Conservation (phyloP, 331 rosid genomes). For the Dryas integrifolia region DNA sequence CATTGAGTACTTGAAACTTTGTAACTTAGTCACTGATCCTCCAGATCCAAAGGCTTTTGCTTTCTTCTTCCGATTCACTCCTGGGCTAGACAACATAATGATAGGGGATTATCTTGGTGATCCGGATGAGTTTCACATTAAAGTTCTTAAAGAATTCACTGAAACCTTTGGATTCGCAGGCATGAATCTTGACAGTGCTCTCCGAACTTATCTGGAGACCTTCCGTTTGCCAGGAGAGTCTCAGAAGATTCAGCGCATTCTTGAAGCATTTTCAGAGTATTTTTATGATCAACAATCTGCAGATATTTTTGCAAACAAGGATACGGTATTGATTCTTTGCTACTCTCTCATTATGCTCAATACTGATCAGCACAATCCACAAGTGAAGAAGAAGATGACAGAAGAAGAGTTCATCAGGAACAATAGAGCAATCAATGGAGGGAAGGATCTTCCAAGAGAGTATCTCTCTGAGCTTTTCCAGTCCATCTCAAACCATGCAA, state of each 20-base stretch:
- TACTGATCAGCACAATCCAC: conserved; percentile 94
- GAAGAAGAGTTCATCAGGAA: conserved; percentile 87
- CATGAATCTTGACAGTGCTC: conserved; percentile 77
- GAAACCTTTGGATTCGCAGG: conserved; percentile 62
- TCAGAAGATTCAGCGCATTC: conserved; percentile 81
- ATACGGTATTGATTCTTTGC: conserved; percentile 74
- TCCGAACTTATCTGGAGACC: conserved; percentile 72
- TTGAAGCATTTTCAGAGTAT: conserved; percentile 71
- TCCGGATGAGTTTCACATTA: conserved; percentile 67
- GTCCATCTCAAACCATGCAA: conserved; percentile 60
- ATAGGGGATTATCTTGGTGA: conserved; percentile 92
- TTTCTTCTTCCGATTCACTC: conserved; percentile 69
- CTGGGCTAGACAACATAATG: conserved; percentile 65
- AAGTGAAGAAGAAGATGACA: conserved; percentile 94
- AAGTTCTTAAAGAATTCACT: conserved; percentile 72
- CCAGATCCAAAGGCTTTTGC: conserved; percentile 64
- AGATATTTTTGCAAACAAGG: conserved; percentile 67
- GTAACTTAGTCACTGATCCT: conserved; percentile 69
- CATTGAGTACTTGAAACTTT: conserved; percentile 66
- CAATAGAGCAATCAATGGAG: conserved; percentile 83
- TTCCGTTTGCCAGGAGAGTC: conserved; percentile 86
- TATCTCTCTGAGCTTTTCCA: conserved; percentile 75
- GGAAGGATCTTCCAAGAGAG: conserved; percentile 89
- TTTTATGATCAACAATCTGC: conserved; percentile 69
- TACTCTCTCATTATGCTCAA: conserved; percentile 92